Percentiles rank a stretch among this genome's conserved stretches.
Conservation (phyloP, 257 asterid species). For the Gentiana straminea region DNA sequence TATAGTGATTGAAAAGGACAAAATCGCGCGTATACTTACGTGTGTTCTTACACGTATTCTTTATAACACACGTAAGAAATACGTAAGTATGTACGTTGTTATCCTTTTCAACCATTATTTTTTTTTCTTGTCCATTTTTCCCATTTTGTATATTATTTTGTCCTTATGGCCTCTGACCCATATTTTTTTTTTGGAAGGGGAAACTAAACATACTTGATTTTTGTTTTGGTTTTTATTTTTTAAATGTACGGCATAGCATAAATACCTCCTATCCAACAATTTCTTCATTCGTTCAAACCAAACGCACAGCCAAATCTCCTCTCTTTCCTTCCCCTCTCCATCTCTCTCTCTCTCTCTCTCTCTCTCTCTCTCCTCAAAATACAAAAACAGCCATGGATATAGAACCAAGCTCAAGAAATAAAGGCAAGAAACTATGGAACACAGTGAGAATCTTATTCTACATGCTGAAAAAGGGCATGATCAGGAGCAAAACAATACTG, state of each 20-base stretch:
- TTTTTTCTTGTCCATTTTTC: too few species aligned
- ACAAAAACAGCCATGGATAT: constrained; percentile 16
- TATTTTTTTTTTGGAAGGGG: too few species aligned
- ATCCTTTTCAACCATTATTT: too few species aligned
- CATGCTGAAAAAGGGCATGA: constrained; percentile 32
- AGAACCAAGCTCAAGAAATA: constrained; percentile 14
- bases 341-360: not conserved
- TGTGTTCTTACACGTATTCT: too few species aligned
- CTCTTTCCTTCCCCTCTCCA: not conserved
- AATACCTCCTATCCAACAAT: constrained; percentile 5
- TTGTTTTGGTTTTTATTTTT: constrained; percentile 1
- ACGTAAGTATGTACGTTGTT: too few species aligned
- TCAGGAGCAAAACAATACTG: constrained; percentile 18
- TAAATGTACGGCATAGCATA: constrained; percentile 11
- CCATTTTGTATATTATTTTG: too few species aligned
- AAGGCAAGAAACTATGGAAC: constrained; percentile 21
- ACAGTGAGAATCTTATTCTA: constrained; percentile 16
- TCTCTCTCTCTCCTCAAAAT: not conserved
- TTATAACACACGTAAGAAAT: too few species aligned
- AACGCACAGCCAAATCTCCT: not conserved
- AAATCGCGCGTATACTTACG: too few species aligned
- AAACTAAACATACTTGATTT: not conserved
- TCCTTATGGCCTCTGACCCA: too few species aligned
- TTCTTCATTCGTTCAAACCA: constrained; percentile 14
- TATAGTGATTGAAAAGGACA: too few species aligned